These are phyloP conservation scores for Cylindrotheca closterium DNA, from an alignment of 108 stramenopile genomes.

Conservation along the genomic window DNA sequence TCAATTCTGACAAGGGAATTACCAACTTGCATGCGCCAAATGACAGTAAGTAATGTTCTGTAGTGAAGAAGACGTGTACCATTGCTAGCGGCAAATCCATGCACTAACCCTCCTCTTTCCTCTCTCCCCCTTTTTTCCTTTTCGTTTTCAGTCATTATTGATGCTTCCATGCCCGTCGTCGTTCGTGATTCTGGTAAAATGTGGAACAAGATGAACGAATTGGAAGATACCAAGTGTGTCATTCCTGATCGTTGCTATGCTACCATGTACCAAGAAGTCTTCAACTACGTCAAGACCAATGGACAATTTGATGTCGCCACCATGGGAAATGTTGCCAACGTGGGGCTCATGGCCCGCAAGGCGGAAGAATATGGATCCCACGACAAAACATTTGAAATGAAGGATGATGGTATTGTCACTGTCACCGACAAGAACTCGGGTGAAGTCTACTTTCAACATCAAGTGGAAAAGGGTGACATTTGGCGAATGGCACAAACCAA, in stretches of 20 bases:
- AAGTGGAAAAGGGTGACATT: constrained; percentile 86
- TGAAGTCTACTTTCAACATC: constrained; percentile 76
- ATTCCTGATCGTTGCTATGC: constrained; percentile 92
- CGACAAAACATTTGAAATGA: constrained; percentile 91
- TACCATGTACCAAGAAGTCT: constrained; percentile 88
- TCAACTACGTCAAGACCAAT: constrained; percentile 81
- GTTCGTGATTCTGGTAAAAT: constrained; percentile 91
- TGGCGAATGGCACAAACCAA: constrained; percentile 95
- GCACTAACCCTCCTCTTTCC: constrained; percentile 48
- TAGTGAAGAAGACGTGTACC: background rate
- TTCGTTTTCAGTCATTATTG: no score
- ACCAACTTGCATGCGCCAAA: constrained; percentile 89
- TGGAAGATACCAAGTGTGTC: constrained; percentile 92
- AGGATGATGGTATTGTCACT: constrained; percentile 61
- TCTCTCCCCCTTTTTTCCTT: no score
- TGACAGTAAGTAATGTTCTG: no score
- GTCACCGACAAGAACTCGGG: constrained; percentile 78
- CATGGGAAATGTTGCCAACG: constrained; percentile 70
- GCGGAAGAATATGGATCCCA: constrained; percentile 95
- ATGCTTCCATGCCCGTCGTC: constrained; percentile 92
- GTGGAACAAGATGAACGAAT: constrained; percentile 89
- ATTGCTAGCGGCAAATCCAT: background rate
- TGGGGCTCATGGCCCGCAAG: constrained; percentile 92
- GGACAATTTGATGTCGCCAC: constrained; percentile 83
- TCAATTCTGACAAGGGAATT: constrained; percentile 88